phyloP scores from a whole-genome alignment of 179 eudicot genomes.

The Carnegiea gigantea region DNA sequence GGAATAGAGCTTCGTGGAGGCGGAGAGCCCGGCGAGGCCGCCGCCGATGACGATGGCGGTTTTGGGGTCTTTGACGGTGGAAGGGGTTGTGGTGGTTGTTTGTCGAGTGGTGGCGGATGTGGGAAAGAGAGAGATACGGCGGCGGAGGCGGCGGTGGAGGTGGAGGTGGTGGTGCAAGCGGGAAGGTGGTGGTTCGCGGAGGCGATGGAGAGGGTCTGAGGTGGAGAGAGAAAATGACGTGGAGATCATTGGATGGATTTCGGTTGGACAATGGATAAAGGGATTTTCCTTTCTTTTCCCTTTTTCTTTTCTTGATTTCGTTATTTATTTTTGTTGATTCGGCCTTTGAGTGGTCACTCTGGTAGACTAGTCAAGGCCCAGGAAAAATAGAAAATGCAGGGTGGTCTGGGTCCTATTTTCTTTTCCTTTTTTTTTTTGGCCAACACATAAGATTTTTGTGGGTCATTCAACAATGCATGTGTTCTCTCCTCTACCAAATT shows the following conservation, averaged over 20 bases:
- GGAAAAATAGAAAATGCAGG: too few relatives aligned
- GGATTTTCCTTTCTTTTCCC: background rate
- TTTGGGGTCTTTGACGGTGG: background rate
- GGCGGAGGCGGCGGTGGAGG: conserved; percentile 3
- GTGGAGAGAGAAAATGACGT: conserved; percentile 13
- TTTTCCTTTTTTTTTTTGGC: too few relatives aligned
- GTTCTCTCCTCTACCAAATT: too few relatives aligned
- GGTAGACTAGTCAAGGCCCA: too few relatives aligned
- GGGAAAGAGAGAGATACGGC: background rate
- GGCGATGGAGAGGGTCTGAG: conserved; percentile 10
- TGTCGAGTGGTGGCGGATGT: too few relatives aligned
- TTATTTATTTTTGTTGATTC: background rate
- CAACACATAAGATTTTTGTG: background rate
- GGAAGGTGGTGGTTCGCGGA: background rate
- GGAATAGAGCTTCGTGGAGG: conserved; percentile 67
- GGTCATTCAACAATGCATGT: background rate
- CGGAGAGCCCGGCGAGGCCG: conserved; percentile 84
- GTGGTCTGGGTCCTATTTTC: too few relatives aligned
- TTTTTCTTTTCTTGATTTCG: background rate
- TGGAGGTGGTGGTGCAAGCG: background rate
- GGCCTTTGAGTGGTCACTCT: too few relatives aligned
- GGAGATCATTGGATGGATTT: conserved; percentile 24
- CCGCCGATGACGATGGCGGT: conserved; percentile 56
- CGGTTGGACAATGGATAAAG: background rate
- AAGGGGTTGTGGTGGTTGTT: background rate